These are phyloP conservation scores for Paspalum notatum DNA, from an alignment of 176 grass and related monocot genomes.

Conservation along the genomic window DNA sequence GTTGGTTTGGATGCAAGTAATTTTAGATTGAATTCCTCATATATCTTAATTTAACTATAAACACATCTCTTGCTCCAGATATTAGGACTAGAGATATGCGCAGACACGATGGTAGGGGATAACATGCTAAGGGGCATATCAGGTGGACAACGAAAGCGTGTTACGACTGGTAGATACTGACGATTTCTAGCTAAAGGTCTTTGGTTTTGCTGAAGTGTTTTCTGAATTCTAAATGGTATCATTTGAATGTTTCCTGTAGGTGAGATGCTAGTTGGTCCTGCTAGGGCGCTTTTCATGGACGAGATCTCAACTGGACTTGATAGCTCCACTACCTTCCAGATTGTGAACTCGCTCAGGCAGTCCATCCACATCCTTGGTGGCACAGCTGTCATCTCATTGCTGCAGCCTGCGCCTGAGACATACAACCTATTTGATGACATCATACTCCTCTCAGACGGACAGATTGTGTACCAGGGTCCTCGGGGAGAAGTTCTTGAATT, in stretches of 20 bases:
- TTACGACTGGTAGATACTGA: slow-evolving; percentile 78
- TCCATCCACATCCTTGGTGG: slow-evolving; percentile 82
- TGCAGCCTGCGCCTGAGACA: slow-evolving; percentile 91
- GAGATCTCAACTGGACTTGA: slow-evolving; percentile 98
- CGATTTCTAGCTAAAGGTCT: background rate
- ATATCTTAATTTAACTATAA: slow-evolving; percentile 2
- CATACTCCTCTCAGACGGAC: slow-evolving; percentile 84
- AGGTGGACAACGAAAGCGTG: slow-evolving; percentile 85
- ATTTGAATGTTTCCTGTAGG: slow-evolving; percentile 45
- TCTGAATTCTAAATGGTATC: slow-evolving; percentile 1
- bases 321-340: slow-evolving; percentile 97
- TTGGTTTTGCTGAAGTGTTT: background rate
- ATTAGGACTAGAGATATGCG: slow-evolving; percentile 77
- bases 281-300: slow-evolving; percentile 90
- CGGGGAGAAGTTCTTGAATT: slow-evolving; percentile 81
- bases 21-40: background rate
- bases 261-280: slow-evolving; percentile 93
- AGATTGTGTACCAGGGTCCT: slow-evolving; percentile 85
- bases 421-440: slow-evolving; percentile 94
- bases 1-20: slow-evolving; percentile 4
- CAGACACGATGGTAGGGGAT: slow-evolving; percentile 91
- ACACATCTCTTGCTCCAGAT: slow-evolving; percentile 49
- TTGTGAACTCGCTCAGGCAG: slow-evolving; percentile 92
- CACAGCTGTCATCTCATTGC: slow-evolving; percentile 82
- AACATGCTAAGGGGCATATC: slow-evolving; percentile 94